phyloP scores from a whole-genome alignment of 768 basidiomycete species.

The Tephrocybe sp. region DNA sequence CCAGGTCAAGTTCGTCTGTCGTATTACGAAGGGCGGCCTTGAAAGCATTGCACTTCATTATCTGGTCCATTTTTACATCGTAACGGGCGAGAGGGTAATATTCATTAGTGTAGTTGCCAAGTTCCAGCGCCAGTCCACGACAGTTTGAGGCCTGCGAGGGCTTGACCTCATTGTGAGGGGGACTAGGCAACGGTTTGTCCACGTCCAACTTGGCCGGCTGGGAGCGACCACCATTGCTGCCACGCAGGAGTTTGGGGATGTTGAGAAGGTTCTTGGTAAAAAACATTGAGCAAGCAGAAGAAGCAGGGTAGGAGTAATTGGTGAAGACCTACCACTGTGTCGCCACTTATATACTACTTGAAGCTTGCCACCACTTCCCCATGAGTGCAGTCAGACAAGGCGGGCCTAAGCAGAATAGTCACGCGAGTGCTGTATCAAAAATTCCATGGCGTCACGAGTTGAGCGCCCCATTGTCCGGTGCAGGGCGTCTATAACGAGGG shows the following conservation, averaged over 20 bases:
- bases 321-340: slow-evolving; percentile 3
- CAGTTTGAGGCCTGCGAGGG: background rate
- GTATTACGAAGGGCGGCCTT: background rate
- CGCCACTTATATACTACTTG: slow-evolving; percentile 6
- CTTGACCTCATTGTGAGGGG: background rate
- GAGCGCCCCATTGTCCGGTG: slow-evolving; percentile 6
- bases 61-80: slow-evolving; percentile 4
- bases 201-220: background rate
- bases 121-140: slow-evolving; percentile 3
- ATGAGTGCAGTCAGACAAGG: slow-evolving; percentile 4
- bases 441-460: no score
- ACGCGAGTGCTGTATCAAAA: background rate
- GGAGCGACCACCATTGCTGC: background rate
- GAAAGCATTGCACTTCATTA: slow-evolving; percentile 1
- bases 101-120: slow-evolving; percentile 1
- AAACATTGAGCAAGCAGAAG: background rate
- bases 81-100: background rate
- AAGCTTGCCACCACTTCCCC: slow-evolving; percentile 7
- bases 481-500: slow-evolving; percentile 5
- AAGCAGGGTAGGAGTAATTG: background rate
- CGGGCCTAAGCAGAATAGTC: slow-evolving; percentile 8
- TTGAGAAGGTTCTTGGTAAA: slow-evolving; percentile 1
- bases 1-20: background rate
- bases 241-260: slow-evolving; percentile 4
- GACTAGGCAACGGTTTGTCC: background rate